Percentiles rank a stretch among this genome's conserved stretches.
These are phyloP conservation scores for Polygonum maritimum DNA, from an alignment of 148 eudicot species.

Conservation along the genomic window DNA sequence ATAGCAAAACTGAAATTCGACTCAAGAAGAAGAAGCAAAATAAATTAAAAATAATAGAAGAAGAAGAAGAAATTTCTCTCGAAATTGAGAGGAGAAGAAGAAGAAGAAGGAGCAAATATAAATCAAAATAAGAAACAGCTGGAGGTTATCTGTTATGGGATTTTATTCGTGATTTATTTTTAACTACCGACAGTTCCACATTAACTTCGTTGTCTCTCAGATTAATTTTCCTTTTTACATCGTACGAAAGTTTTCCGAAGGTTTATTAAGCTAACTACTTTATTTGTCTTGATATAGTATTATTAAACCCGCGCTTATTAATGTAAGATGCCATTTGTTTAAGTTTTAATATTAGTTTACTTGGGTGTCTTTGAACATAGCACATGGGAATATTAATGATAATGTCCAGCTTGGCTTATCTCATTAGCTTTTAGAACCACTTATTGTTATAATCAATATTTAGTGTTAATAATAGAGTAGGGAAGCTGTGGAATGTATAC, in stretches of 20 bases:
- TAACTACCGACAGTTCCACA: constrained; percentile 6
- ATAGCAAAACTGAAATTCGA: not conserved
- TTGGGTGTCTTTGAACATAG: not conserved
- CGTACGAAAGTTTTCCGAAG: not conserved
- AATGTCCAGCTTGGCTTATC: not conserved
- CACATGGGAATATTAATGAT: constrained; percentile 1
- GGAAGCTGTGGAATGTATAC: not conserved
- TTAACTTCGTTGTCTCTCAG: constrained; percentile 3
- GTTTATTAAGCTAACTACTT: not conserved
- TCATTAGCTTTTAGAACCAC: not conserved
- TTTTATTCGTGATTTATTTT: not conserved
- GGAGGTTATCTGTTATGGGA: not conserved
- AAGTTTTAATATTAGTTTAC: not conserved
- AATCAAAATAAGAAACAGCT: not conserved
- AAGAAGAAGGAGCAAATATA: not conserved
- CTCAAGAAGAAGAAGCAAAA: not conserved
- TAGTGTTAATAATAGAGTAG: too few species aligned
- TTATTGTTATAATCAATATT: not conserved
- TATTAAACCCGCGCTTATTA: too few species aligned
- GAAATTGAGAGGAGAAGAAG: not conserved
- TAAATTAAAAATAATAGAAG: not conserved
- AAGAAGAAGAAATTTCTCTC: not conserved
- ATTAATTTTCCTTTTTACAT: not conserved
- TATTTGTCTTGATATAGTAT: not conserved
- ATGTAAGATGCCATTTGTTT: not conserved